Percentiles rank a stretch among this genome's conserved stretches.
Conservation (phyloP, 495 filamentous ascomycete species). For the Penicillium cosmopolitanum region DNA sequence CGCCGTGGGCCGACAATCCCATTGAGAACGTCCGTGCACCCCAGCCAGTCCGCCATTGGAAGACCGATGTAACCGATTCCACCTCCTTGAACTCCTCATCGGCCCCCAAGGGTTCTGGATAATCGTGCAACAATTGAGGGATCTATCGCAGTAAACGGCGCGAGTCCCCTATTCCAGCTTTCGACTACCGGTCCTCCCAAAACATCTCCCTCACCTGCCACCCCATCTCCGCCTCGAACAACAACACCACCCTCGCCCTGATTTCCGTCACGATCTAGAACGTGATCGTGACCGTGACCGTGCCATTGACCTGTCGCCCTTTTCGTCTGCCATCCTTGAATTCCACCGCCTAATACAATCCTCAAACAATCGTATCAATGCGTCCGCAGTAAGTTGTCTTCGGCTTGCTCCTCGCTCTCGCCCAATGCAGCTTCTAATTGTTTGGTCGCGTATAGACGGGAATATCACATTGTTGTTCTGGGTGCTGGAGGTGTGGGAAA, state of each 20-base stretch:
- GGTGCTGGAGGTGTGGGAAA: conserved; percentile 96
- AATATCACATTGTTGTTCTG: conserved; percentile 91
- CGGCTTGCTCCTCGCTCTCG: conserved; percentile 11
- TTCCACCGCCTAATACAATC: background rate
- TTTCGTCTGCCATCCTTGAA: background rate
- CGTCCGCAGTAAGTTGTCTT: conserved; percentile 53
- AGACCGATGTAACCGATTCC: conserved; percentile 46
- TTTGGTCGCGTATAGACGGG: conserved; percentile 56
- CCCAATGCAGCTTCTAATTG: conserved; percentile 30
- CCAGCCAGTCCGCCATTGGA: conserved; percentile 16
- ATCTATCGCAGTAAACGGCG: conserved; percentile 13
- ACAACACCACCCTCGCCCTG: background rate
- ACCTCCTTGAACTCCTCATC: conserved; percentile 35
- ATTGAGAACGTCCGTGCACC: conserved; percentile 23
- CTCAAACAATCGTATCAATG: conserved; percentile 36
- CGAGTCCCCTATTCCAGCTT: background rate
- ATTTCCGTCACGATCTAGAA: background rate
- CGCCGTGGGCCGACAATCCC: conserved; percentile 13
- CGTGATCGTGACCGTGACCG: background rate
- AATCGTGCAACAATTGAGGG: conserved; percentile 14
- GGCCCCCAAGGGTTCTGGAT: conserved; percentile 26
- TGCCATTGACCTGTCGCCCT: conserved; percentile 4
- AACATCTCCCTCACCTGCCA: background rate
- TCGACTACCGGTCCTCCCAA: background rate
- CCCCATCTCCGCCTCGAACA: background rate